Base-by-base conservation (phyloP, 2,329 filamentous ascomycete genomes). In the Pseudogymnoascus sp. region DNA sequence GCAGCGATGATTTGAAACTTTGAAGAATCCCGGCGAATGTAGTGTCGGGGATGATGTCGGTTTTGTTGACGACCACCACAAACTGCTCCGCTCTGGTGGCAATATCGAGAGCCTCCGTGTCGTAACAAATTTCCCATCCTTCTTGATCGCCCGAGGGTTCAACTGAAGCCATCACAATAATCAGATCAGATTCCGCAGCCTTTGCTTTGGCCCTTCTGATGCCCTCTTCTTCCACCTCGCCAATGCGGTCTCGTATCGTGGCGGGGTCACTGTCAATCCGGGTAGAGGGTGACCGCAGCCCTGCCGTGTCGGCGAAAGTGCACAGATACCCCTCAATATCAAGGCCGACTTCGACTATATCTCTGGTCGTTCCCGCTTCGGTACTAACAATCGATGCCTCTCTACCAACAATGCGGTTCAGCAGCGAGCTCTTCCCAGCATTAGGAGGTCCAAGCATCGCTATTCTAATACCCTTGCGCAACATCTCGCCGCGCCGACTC, bases 321-420 rank as follows among this genome's bases (percentile, higher is more conserved):
- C 92, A 96, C 59, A 95, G 85, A 77, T 89, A 99, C 0, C 94
- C 94, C 0, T 87, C 86, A 58, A 99, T 80, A 75, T 99, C 94
- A 27, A 99, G 81, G 29, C 88, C 88, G 0, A 94, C 89, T 76
- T 99, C 94, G 9, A 99, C 87, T 60, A 99, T 87, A 76, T 99
- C 94, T 64, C 94, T 79, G 5, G 94, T 99, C 0, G 94, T 99
- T 0, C 94, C 94, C 39, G 92, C 92, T 76, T 97, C 92, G 0
- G 86, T 82, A 48, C 92, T 96, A 6, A 99, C 94, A 69, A 99
- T 99, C 3, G 92, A 95, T 2, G 94, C 94, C 72, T 97, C 93
- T 60, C 92, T 82, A 0, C 94, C 93, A 2, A 97, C 90, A 59
- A 99, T 83, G 21, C 87, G 79, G 72, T 99, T 99, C 75, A 99